Evolutionary conservation across 1,284 basidiomycete genomes (phyloP).

Genomic region (Stereum hirsutum): DNA sequence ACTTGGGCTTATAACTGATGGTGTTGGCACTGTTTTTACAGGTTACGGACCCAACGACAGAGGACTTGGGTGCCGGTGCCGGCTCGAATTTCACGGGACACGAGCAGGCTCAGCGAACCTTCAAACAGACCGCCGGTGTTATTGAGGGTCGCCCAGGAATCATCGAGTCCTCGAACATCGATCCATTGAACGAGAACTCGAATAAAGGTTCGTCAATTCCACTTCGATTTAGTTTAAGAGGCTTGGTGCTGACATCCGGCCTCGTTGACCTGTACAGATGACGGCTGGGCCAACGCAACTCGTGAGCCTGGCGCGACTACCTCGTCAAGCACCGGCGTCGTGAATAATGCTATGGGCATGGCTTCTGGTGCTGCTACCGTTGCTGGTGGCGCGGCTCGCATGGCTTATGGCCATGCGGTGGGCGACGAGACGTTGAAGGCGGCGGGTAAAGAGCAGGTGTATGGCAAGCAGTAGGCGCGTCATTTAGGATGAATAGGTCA

Average conservation of each 20-base stretch:
- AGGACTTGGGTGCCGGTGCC: slow-evolving; percentile 30
- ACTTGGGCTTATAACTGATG: not conserved
- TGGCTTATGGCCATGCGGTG: slow-evolving; percentile 28
- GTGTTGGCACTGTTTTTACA: slow-evolving; percentile 11
- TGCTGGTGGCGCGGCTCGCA: slow-evolving; percentile 26
- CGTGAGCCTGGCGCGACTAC: slow-evolving; percentile 6
- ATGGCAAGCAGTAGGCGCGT: not conserved
- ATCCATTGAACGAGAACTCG: slow-evolving; percentile 36
- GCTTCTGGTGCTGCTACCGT: slow-evolving; percentile 16
- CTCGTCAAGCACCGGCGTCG: no score
- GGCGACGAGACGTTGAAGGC: slow-evolving; percentile 31
- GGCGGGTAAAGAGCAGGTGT: not conserved
- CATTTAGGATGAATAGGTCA: no score
- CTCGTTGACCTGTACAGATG: slow-evolving; percentile 19
- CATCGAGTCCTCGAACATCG: slow-evolving; percentile 41
- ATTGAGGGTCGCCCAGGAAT: slow-evolving; percentile 43
- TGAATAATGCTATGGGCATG: slow-evolving; percentile 10
- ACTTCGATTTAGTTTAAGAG: not conserved
- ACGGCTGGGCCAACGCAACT: slow-evolving; percentile 32
- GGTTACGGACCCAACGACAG: slow-evolving; percentile 31
- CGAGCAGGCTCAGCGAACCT: slow-evolving; percentile 25
- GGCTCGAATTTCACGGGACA: slow-evolving; percentile 27
- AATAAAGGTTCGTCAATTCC: slow-evolving; percentile 24
- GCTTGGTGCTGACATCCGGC: not conserved
- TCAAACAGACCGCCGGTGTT: slow-evolving; percentile 33